phyloP scores from a whole-genome alignment of 257 asterid species.

The Agastache rugosa region DNA sequence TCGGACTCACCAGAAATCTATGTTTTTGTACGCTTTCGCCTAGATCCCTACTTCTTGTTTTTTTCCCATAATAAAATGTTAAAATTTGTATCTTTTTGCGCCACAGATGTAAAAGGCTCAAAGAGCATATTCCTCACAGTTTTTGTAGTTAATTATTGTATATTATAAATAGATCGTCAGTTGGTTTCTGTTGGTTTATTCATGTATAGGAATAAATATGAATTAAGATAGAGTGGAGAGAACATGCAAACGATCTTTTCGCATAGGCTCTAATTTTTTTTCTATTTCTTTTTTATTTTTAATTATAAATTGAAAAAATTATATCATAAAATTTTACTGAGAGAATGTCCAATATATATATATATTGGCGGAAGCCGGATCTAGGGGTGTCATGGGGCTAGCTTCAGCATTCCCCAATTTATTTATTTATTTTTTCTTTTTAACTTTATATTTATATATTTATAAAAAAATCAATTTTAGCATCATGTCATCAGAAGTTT shows the following conservation, averaged over 20 bases:
- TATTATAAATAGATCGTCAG: conserved; percentile 33
- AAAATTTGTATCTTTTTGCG: background rate
- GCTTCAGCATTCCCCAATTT: too few species aligned
- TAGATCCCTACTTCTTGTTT: conserved; percentile 38
- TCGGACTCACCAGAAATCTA: background rate
- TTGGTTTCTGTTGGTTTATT: conserved; percentile 36
- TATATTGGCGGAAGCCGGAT: too few species aligned
- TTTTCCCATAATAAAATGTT: background rate
- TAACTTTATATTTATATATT: too few species aligned
- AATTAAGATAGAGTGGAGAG: conserved; percentile 40
- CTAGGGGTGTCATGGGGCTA: too few species aligned
- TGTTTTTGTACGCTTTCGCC: conserved; percentile 40
- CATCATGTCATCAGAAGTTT: too few species aligned
- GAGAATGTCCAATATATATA: too few species aligned
- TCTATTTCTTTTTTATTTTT: too few species aligned
- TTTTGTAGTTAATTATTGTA: conserved; percentile 24
- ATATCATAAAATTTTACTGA: too few species aligned
- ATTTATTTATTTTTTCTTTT: too few species aligned
- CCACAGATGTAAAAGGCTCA: background rate
- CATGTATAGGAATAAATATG: background rate
- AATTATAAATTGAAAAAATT: too few species aligned
- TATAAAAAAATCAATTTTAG: too few species aligned
- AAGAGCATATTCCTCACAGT: conserved; percentile 50
- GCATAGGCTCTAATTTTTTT: background rate
- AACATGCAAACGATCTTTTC: conserved; percentile 46